A percentile compares a stretch with the other conserved stretches of the same genome.
Conservation (phyloP, 2,329 filamentous ascomycete genomes). For the Xylariaceae sp. region DNA sequence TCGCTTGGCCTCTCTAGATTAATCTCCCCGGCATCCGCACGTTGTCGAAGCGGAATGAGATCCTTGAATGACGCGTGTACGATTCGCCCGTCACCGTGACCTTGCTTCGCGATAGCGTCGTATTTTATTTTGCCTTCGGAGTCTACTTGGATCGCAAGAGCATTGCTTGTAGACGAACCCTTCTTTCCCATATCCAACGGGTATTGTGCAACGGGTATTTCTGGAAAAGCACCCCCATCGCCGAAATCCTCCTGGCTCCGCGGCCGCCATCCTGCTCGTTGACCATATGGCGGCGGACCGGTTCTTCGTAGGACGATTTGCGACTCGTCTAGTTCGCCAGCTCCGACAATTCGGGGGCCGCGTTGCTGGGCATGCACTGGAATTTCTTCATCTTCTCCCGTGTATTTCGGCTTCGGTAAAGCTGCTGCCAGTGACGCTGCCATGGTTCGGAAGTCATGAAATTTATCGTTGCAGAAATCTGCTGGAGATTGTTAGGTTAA, state of each 20-base stretch:
- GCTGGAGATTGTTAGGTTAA: conserved; percentile 7
- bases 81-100: conserved; percentile 80
- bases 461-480: conserved; percentile 9
- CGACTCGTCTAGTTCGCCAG: conserved; percentile 78
- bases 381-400: conserved; percentile 83
- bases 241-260: conserved; percentile 88
- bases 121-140: conserved; percentile 93
- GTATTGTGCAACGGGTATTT: conserved; percentile 92
- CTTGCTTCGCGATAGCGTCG: conserved; percentile 88
- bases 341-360: conserved; percentile 80
- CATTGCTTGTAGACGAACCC: conserved; percentile 73
- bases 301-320: conserved; percentile 80
- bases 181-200: conserved; percentile 94
- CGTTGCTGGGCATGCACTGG: conserved; percentile 71
- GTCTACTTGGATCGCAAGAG: conserved; percentile 90
- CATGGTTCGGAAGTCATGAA: conserved; percentile 48
- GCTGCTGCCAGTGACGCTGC: conserved; percentile 74
- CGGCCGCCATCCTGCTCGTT: conserved; percentile 88
- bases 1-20: conserved; percentile 81
- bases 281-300: conserved; percentile 85
- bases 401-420: conserved; percentile 88
- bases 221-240: conserved; percentile 94
- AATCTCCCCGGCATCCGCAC: conserved; percentile 90
- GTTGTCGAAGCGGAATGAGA: conserved; percentile 88
- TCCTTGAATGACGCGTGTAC: conserved; percentile 97